Percentiles rank a stretch among this genome's conserved stretches.
Evolutionary conservation across 1,284 basidiomycete genomes (phyloP).

Genomic region (Marasmius oreades): DNA sequence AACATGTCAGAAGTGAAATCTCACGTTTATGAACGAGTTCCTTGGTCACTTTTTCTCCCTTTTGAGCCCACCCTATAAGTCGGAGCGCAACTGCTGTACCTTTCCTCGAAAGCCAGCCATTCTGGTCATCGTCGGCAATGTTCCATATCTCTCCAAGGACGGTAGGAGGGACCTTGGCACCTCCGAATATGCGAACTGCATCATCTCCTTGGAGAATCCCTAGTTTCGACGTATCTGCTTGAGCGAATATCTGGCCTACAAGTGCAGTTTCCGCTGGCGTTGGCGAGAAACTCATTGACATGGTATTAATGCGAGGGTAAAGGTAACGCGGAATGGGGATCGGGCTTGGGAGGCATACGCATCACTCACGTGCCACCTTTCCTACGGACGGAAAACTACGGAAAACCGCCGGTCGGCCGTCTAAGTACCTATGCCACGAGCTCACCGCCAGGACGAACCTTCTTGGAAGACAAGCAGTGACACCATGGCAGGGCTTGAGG

Average conservation of each 20-base stretch:
- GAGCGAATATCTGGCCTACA: conserved; percentile 66
- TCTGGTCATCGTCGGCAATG: conserved; percentile 89
- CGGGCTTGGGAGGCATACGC: background rate
- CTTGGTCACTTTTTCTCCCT: conserved; percentile 68
- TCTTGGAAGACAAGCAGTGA: too few relatives aligned
- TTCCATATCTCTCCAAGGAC: conserved; percentile 93
- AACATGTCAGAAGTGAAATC: conserved; percentile 26
- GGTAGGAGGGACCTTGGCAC: conserved; percentile 74
- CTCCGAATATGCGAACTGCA: conserved; percentile 78
- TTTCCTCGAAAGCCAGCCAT: conserved; percentile 85
- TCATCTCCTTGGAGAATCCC: conserved; percentile 84
- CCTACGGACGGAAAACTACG: too few relatives aligned
- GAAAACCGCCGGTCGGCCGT: too few relatives aligned
- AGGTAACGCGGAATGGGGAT: conserved; percentile 14
- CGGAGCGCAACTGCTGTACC: conserved; percentile 85
- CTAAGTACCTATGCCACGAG: too few relatives aligned
- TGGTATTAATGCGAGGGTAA: conserved; percentile 27
- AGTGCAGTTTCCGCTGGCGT: conserved; percentile 64
- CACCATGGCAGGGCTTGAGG: too few relatives aligned
- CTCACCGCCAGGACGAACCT: too few relatives aligned
- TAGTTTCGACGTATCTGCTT: conserved; percentile 70
- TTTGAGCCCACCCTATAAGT: conserved; percentile 91
- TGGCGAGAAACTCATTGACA: conserved; percentile 63
- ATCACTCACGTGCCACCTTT: background rate
- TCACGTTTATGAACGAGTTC: conserved; percentile 66